Base-by-base conservation (phyloP, 2,329 filamentous ascomycete species). In the Colletotrichum sp. region DNA sequence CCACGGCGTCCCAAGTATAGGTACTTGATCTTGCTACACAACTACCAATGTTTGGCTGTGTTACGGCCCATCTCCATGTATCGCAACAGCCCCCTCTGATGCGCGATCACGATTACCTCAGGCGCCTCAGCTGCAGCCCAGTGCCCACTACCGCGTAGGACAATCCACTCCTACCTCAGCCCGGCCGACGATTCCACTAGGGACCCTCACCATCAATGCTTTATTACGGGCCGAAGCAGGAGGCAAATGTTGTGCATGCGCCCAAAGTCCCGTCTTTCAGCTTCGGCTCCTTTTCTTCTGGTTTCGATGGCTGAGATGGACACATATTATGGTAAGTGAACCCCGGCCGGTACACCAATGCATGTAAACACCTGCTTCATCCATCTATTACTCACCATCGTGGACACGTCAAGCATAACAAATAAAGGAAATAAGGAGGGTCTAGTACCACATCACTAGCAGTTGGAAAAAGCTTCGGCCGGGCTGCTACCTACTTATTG, bases 91-190 rank as follows among this genome's bases (percentile, higher is more conserved):
- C 38, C 3, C 8, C 26, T 12, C 21, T 21, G 36, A 21, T 26
- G 34, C 34, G 18, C 63, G 36, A 36, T 36, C 63, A 28, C 38
- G 38, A 43, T 43, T 43, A 43, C 38, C 38, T 43, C 26, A 63
- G 60, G 21, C 65, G 34, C 63, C 61, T 75, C 52, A 28, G 28
- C 72, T 74, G 67, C 67, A 71, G 68, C 68, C 72, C 61, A 38
- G 67, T 38, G 72, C 52, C 65, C 65, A 74, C 36, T 58, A 43
- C 66, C 36, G 55, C 38, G 10, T 43, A 43, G 38, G 16, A 43
- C 18, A 63, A 48, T 48, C 61, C 38, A 30, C 21, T 48, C 43
- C 67, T 34, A 36, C 7, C 34, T 36, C 34, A 38, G 67, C 21
- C 67, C 24, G 4, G 32, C 18, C 28, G 18, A 43, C 18, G 60